These are phyloP conservation scores for Medicago lupulina DNA, from an alignment of 306 rosid species.

Conservation along the genomic window DNA sequence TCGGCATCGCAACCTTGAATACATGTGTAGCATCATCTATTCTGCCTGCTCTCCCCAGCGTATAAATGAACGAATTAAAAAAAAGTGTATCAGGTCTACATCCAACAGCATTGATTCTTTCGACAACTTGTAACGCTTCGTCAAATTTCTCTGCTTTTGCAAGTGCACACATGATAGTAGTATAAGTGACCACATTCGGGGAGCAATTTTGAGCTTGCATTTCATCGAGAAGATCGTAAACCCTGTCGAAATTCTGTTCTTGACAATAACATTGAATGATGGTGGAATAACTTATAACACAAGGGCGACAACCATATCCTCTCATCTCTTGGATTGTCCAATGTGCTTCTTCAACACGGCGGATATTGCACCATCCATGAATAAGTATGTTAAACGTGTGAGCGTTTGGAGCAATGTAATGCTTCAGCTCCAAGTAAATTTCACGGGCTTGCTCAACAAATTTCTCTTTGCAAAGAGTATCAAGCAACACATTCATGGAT, in stretches of 20 bases:
- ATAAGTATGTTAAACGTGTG: constrained; percentile 80
- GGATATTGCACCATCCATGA: constrained; percentile 89
- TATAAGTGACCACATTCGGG: constrained; percentile 75
- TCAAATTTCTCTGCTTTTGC: constrained; percentile 66
- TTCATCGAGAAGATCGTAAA: constrained; percentile 79
- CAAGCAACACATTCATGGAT: constrained; percentile 87
- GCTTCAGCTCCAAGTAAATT: constrained; percentile 67
- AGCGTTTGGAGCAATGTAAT: constrained; percentile 70
- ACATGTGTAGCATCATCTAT: constrained; percentile 58
- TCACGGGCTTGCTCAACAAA: constrained; percentile 72
- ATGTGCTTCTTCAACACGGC: constrained; percentile 80
- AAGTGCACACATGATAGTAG: constrained; percentile 66
- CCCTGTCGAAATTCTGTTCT: constrained; percentile 56
- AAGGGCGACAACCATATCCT: constrained; percentile 74
- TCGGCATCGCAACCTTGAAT: constrained; percentile 68
- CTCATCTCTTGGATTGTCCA: constrained; percentile 96
- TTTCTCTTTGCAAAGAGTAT: constrained; percentile 81
- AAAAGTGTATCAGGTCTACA: constrained; percentile 72
- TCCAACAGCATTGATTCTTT: constrained; percentile 66
- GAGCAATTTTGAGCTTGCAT: constrained; percentile 74
- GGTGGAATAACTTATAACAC: constrained; percentile 79
- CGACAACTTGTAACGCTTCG: constrained; percentile 66
- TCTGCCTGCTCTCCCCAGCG: constrained; percentile 72
- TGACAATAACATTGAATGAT: constrained; percentile 67
- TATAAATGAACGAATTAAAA: constrained; percentile 73